A percentile compares a stretch with the other conserved stretches of the same genome.
Evolutionary conservation across 306 rosid genomes (phyloP).

Genomic region (Dalbergia cultrata): DNA sequence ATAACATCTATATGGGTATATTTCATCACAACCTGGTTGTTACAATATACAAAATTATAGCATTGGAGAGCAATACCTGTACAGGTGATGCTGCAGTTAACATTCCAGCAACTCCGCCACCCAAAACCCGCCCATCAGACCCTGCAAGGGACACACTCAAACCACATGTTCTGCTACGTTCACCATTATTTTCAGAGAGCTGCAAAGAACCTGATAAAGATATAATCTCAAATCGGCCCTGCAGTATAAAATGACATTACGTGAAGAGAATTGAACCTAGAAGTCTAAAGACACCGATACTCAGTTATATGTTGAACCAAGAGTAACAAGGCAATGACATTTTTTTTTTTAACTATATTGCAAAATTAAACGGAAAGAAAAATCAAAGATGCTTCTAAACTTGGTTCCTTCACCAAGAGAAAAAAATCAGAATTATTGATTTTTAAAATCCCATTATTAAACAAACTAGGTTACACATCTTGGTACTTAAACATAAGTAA

Average conservation of each 20-base stretch:
- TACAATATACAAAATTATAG: slow-evolving; percentile 52
- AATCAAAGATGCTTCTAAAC: neutral
- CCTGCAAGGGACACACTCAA: slow-evolving; percentile 69
- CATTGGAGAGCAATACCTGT: slow-evolving; percentile 65
- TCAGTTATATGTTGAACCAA: slow-evolving; percentile 1
- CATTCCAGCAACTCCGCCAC: slow-evolving; percentile 80
- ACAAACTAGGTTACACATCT: slow-evolving; percentile 17
- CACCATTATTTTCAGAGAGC: slow-evolving; percentile 58
- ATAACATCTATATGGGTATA: neutral
- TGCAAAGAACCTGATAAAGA: slow-evolving; percentile 66
- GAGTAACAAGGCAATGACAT: neutral
- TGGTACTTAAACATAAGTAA: neutral
- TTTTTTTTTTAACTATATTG: too few relatives aligned
- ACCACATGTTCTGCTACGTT: slow-evolving; percentile 53
- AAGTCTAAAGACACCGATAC: slow-evolving; percentile 17
- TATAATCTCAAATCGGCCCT: slow-evolving; percentile 83
- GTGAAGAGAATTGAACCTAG: slow-evolving; percentile 34
- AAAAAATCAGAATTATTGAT: slow-evolving; percentile 9
- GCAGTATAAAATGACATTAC: slow-evolving; percentile 33
- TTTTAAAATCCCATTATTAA: slow-evolving; percentile 18
- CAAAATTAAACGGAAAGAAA: neutral
- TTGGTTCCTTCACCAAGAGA: neutral
- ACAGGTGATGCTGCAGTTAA: slow-evolving; percentile 74
- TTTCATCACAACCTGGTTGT: slow-evolving; percentile 65
- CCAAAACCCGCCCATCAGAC: slow-evolving; percentile 71